phyloP scores from a whole-genome alignment of 2,329 filamentous ascomycete species.

The Claviceps digitariae region DNA sequence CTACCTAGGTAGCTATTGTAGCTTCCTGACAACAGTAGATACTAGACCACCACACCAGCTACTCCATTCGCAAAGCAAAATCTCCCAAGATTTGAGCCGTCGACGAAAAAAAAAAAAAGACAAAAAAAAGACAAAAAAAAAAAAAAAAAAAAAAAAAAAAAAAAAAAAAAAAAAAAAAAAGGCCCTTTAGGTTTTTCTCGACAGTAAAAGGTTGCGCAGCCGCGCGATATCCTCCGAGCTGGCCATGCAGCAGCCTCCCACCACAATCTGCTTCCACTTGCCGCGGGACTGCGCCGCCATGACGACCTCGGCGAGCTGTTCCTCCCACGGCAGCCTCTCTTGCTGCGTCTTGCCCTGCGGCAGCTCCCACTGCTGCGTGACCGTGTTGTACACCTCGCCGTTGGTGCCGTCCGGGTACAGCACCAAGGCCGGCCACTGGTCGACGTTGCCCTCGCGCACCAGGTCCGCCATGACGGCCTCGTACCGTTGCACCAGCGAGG shows the following conservation, averaged over 20 bases:
- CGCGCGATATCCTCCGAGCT: conserved; percentile 21
- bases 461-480: conserved; percentile 33
- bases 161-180: no score
- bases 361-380: conserved; percentile 44
- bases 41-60: no score
- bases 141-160: no score
- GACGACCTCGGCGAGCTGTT: conserved; percentile 28
- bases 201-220: conserved; percentile 12
- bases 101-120: no score
- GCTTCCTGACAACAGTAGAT: no score
- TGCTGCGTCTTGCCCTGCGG: conserved; percentile 42
- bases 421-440: conserved; percentile 39
- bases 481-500: conserved; percentile 38
- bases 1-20: no score
- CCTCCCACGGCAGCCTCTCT: conserved; percentile 41
- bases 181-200: no score
- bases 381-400: conserved; percentile 53
- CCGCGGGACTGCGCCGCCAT: conserved; percentile 20
- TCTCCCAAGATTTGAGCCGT: no score
- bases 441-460: conserved; percentile 18
- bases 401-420: conserved; percentile 58
- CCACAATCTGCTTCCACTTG: conserved; percentile 32
- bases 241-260: conserved; percentile 41
- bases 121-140: no score
- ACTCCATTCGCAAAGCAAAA: no score